Conservation (phyloP, 805 yeast genomes). For the Brettanomyces sp. region DNA sequence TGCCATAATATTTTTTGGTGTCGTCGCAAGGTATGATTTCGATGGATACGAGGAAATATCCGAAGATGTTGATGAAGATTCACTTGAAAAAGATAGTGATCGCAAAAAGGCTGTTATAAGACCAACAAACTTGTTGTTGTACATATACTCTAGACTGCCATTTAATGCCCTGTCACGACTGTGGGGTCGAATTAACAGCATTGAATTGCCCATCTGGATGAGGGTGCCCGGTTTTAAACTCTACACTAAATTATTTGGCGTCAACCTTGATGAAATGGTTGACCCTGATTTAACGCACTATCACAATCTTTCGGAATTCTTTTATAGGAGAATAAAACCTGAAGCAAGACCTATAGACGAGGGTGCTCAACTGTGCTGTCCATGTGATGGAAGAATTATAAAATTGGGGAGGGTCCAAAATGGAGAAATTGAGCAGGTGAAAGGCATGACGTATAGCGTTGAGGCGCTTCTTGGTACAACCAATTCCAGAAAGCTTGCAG, state of each 20-base stretch:
- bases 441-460: slow-evolving; percentile 88
- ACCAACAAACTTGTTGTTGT: slow-evolving; percentile 81
- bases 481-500: slow-evolving; percentile 36
- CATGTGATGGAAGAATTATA: slow-evolving; percentile 87
- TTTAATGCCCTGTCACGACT: slow-evolving; percentile 82
- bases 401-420: slow-evolving; percentile 67
- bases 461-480: slow-evolving; percentile 74
- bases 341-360: slow-evolving; percentile 69
- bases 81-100: neutral
- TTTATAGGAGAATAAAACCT: slow-evolving; percentile 71
- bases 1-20: slow-evolving; percentile 44
- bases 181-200: slow-evolving; percentile 88
- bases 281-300: slow-evolving; percentile 72
- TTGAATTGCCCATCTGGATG: slow-evolving; percentile 80
- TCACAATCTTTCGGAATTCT: slow-evolving; percentile 80
- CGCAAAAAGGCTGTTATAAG: slow-evolving; percentile 22
- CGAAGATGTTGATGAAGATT: slow-evolving; percentile 19
- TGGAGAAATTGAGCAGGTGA: slow-evolving; percentile 93
- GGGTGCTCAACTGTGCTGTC: slow-evolving; percentile 66
- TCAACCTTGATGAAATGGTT: slow-evolving; percentile 77
- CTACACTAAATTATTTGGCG: slow-evolving; percentile 78
- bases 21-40: slow-evolving; percentile 32
- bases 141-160: slow-evolving; percentile 84
- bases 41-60: slow-evolving; percentile 4
- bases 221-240: slow-evolving; percentile 73